Percentiles rank a stretch among this genome's conserved stretches.
Evolutionary conservation across 1,139 yeast genomes (phyloP).

Genomic region (Suhomyces bokatorum): DNA sequence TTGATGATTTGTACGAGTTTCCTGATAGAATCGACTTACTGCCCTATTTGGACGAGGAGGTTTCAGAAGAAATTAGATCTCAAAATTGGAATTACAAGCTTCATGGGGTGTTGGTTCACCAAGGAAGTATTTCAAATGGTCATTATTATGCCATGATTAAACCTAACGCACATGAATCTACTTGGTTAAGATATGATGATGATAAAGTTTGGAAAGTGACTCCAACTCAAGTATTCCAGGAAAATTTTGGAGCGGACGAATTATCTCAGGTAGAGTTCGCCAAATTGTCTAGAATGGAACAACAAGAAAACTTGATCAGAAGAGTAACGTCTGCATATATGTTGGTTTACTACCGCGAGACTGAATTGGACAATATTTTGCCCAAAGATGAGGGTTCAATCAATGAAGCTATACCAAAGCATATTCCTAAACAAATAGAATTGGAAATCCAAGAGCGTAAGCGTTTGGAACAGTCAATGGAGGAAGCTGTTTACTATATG

Average conservation of each 20-base stretch:
- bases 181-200: conserved; percentile 94
- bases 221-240: conserved; percentile 80
- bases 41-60: conserved; percentile 71
- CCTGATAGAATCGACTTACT: conserved; percentile 80
- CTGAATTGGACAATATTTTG: conserved; percentile 57
- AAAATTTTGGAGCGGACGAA: conserved; percentile 83
- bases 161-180: conserved; percentile 60
- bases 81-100: conserved; percentile 77
- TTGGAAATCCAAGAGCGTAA: conserved; percentile 60
- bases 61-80: conserved; percentile 39
- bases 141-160: conserved; percentile 94
- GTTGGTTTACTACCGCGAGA: conserved; percentile 86
- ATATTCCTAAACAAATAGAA: conserved; percentile 66
- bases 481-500: conserved; percentile 77
- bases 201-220: conserved; percentile 91
- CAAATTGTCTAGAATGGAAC: conserved; percentile 56
- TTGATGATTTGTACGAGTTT: conserved; percentile 89
- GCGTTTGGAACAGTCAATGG: conserved; percentile 59
- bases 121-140: conserved; percentile 94
- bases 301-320: conserved; percentile 62
- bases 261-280: conserved; percentile 48
- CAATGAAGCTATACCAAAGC: conserved; percentile 58
- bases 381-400: conserved; percentile 50
- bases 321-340: conserved; percentile 94
- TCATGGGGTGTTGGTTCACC: conserved; percentile 93